Evolutionary conservation across 225 moss, liverwort and hornwort species (phyloP).

Genomic region (Anthoceros angustus): DNA sequence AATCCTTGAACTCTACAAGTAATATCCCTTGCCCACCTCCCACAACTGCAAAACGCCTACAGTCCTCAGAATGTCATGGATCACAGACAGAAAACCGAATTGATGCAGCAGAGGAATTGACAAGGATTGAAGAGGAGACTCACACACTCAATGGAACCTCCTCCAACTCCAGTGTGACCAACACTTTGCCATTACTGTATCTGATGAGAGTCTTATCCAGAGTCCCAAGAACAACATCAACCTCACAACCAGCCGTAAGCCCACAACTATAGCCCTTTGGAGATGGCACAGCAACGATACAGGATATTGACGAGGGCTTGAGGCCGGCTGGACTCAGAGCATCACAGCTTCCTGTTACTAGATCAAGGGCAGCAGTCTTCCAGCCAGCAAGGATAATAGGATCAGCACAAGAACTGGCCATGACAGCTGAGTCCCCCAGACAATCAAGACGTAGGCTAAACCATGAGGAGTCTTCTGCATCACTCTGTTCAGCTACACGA

Average conservation of each 20-base stretch:
- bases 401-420: neutral
- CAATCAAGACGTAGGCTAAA: neutral
- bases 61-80: neutral
- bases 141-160: neutral
- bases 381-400: neutral
- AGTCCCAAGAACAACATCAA: neutral
- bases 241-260: neutral
- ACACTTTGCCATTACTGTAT: neutral
- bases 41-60: constrained; percentile 2
- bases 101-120: neutral
- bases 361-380: neutral
- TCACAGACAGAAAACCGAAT: neutral
- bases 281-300: neutral
- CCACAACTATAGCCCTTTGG: neutral
- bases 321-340: neutral
- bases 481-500: neutral
- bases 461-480: neutral
- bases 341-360: neutral
- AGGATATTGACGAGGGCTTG: neutral
- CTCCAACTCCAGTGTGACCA: neutral
- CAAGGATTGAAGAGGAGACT: neutral
- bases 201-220: neutral
- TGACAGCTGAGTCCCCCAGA: neutral
- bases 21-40: constrained; percentile 2
- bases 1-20: neutral